Base-by-base conservation (phyloP, 2,329 filamentous ascomycete species). In the Diplodia intermedia region DNA sequence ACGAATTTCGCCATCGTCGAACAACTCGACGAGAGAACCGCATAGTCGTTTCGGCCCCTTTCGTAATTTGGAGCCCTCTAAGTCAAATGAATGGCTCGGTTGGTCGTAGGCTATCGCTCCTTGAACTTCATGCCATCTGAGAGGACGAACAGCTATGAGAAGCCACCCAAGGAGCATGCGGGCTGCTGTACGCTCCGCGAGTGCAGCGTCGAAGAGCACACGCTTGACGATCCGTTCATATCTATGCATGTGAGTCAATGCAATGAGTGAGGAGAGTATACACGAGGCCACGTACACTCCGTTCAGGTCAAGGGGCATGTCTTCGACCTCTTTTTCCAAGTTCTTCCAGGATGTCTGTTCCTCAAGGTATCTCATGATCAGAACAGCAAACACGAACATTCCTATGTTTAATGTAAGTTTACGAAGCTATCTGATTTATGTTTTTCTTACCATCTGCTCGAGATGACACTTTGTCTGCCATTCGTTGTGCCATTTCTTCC, bases 91-190 rank as follows among this genome's bases (percentile, higher is more conserved):
- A 47, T 47, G 43, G 18, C 11, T 47, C 7, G 23, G 29, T 4
- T n/a, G 12, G 62, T 80, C 68, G 1, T 81, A 73, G 2, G 78
- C 73, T 9, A 79, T 70, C 8, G 77, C 75, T 6, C 77, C 77
- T 54, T 82, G 75, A 7, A 84, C 75, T 67, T 83, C 82, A 63
- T 81, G 74, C 77, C 76, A 78, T 65, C 79, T 79, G 0, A 84
- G 72, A 0, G 80, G 75, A 0, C 82, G 74, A 56, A 77, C 79
- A 1, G 81, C 78, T 63, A 78, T 79, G 4, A 76, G 76, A 15
- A 83, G 72, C 80, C 79, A 83, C 1, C 77, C 75, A 3, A 84
- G 73, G 14, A 84, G 72, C 15, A 70, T 72, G 67, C 50, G 73
- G 73, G 0, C 76, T 73, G 71, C 67, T 0, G 67, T n/a, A 67